Evolutionary conservation across 176 grass and related monocot genomes (phyloP).

Genomic region (Zoysia japonica): DNA sequence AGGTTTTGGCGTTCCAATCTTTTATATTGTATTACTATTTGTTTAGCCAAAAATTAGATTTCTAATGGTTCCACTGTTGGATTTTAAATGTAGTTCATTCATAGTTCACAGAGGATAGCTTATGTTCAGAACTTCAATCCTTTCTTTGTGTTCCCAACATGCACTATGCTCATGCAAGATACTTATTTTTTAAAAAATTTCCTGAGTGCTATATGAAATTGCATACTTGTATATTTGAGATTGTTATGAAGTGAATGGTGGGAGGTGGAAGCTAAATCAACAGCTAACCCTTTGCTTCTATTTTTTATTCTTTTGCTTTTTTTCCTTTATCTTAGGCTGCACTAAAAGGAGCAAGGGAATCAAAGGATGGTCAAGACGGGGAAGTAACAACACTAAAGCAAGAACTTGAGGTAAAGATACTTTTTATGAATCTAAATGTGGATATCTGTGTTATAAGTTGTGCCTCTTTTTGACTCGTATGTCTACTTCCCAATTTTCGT

Average conservation of each 20-base stretch:
- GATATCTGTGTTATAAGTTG: conserved; percentile 14
- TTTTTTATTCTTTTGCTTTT: conserved; percentile 20
- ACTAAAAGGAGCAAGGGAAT: conserved; percentile 78
- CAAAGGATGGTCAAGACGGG: conserved; percentile 79
- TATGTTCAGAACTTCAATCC: neutral
- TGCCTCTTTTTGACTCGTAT: conserved; percentile 20
- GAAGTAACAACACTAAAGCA: conserved; percentile 77
- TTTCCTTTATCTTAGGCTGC: conserved; percentile 57
- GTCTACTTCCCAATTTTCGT: conserved; percentile 30
- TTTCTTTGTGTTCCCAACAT: neutral
- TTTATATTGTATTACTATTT: conserved; percentile 40
- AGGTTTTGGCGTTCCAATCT: conserved; percentile 14
- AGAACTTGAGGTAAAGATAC: conserved; percentile 72
- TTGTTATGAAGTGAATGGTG: conserved; percentile 1
- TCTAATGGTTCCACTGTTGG: neutral
- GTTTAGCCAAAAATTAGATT: conserved; percentile 30
- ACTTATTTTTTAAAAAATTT: conserved; percentile 14
- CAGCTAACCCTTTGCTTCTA: conserved; percentile 2
- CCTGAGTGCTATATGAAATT: conserved; percentile 11
- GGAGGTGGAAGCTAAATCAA: conserved; percentile 1
- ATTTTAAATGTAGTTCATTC: conserved; percentile 13
- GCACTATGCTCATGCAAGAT: conserved; percentile 26
- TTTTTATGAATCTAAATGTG: conserved; percentile 18
- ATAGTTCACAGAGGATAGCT: conserved; percentile 3
- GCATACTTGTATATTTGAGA: conserved; percentile 27